These are phyloP conservation scores for Biscogniauxia sp. DNA, from an alignment of 2,329 filamentous ascomycete species.

Conservation along the genomic window DNA sequence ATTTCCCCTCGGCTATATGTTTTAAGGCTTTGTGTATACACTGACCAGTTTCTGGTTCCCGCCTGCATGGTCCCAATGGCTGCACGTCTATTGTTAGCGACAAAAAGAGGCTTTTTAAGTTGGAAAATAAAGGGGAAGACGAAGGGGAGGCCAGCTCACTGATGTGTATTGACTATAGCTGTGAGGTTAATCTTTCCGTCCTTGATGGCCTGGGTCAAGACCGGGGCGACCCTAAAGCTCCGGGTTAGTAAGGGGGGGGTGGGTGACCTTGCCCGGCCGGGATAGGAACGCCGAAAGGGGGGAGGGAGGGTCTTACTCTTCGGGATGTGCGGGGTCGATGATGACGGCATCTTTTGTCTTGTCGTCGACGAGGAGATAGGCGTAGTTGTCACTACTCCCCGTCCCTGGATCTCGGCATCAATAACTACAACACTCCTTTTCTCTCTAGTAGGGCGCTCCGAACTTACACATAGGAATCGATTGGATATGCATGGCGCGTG, in stretches of 20 bases:
- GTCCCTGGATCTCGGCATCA: constrained; percentile 54
- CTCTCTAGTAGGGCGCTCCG: too few species aligned
- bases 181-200: constrained; percentile 75
- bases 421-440: constrained; percentile 9
- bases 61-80: constrained; percentile 91
- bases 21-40: not conserved
- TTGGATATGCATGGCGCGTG: constrained; percentile 75
- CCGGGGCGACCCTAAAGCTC: constrained; percentile 51
- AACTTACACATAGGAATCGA: constrained; percentile 83
- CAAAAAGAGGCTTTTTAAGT: constrained; percentile 5
- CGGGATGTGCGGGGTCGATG: constrained; percentile 76
- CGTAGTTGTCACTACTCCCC: constrained; percentile 78
- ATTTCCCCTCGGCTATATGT: not conserved
- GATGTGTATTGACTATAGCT: constrained; percentile 94
- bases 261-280: not conserved
- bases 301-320: constrained; percentile 56
- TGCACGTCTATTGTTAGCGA: constrained; percentile 35
- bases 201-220: constrained; percentile 71
- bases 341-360: constrained; percentile 75
- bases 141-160: constrained; percentile 59
- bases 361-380: constrained; percentile 77
- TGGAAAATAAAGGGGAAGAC: not conserved
- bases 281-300: too few species aligned
- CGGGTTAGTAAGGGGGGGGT: constrained; percentile 1
- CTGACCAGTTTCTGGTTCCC: constrained; percentile 80